phyloP scores from a whole-genome alignment of 2,329 filamentous ascomycete genomes.

The Venturia pyrina region DNA sequence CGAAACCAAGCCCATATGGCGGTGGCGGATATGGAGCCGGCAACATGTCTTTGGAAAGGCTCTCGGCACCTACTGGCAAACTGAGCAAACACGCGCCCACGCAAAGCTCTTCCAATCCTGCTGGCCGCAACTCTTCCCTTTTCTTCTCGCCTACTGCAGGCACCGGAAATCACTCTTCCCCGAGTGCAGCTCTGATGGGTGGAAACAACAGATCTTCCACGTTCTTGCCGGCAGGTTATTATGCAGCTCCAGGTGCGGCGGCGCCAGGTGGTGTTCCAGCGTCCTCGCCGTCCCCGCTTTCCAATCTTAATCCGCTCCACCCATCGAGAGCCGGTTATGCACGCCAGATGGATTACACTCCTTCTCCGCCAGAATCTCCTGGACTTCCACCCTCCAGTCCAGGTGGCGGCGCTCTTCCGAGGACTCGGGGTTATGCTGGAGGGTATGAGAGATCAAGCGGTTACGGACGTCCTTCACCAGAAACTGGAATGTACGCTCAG shows the following conservation, averaged over 20 bases:
- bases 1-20: slow-evolving; percentile 44
- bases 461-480: slow-evolving; percentile 20
- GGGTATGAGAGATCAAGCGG: slow-evolving; percentile 22
- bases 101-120: slow-evolving; percentile 20
- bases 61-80: slow-evolving; percentile 14
- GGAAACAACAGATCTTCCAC: slow-evolving; percentile 54
- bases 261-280: slow-evolving; percentile 26
- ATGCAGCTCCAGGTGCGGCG: slow-evolving; percentile 56
- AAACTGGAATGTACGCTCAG: slow-evolving; percentile 15
- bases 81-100: slow-evolving; percentile 27
- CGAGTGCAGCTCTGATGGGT: slow-evolving; percentile 14
- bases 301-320: slow-evolving; percentile 23
- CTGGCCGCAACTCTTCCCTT: slow-evolving; percentile 29
- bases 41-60: slow-evolving; percentile 9
- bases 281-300: slow-evolving; percentile 5
- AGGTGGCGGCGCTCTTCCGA: neutral
- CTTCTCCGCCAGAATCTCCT: slow-evolving; percentile 26
- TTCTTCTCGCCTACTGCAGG: slow-evolving; percentile 94
- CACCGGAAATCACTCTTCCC: slow-evolving; percentile 35
- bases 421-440: slow-evolving; percentile 25
- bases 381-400: slow-evolving; percentile 21
- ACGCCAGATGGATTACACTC: slow-evolving; percentile 14
- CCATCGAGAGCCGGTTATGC: slow-evolving; percentile 20
- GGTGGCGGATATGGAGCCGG: slow-evolving; percentile 19
- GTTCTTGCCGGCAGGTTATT: slow-evolving; percentile 89